Percentiles rank a stretch among this genome's conserved stretches.
These are phyloP conservation scores for Orbilia quercus DNA, from an alignment of 2,329 filamentous ascomycete genomes.

Conservation along the genomic window DNA sequence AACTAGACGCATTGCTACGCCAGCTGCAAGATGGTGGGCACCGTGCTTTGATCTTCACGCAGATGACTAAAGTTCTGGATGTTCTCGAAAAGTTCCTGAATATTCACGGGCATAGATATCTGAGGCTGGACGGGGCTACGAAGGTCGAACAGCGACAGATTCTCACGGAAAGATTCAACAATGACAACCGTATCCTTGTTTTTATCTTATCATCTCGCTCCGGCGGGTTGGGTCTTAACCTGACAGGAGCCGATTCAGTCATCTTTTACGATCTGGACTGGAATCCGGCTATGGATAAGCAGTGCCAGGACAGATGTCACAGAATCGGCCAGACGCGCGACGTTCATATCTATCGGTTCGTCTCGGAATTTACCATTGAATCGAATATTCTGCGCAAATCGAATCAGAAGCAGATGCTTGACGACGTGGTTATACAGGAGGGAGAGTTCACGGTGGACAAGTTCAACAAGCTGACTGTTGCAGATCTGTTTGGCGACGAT, in stretches of 20 bases:
- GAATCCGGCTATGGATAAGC: constrained; percentile 99
- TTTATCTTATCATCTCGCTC: constrained; percentile 97
- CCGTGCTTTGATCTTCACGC: constrained; percentile 95
- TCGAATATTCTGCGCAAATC: constrained; percentile 97
- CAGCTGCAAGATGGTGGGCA: constrained; percentile 89
- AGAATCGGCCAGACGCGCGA: constrained; percentile 97
- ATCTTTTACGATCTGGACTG: constrained; percentile 99
- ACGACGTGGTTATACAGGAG: constrained; percentile 98
- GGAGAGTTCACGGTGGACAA: constrained; percentile 98
- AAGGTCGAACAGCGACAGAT: constrained; percentile 96
- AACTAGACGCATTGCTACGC: constrained; percentile 84
- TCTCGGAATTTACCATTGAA: constrained; percentile 94
- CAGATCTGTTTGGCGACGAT: constrained; percentile 74
- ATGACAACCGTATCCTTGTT: constrained; percentile 87
- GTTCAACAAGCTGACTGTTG: constrained; percentile 79
- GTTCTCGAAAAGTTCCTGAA: constrained; percentile 98
- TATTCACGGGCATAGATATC: constrained; percentile 95
- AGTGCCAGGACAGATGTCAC: constrained; percentile 97
- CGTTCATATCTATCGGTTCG: constrained; percentile 95
- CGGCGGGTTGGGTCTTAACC: constrained; percentile 92
- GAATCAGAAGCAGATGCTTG: constrained; percentile 96
- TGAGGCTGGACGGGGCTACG: constrained; percentile 94
- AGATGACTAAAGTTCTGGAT: constrained; percentile 98
- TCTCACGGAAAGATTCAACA: constrained; percentile 95
- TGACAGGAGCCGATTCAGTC: constrained; percentile 95